Evolutionary conservation across 495 filamentous ascomycete genomes (phyloP).

Genomic region (Penicillium macrosclerotiorum): DNA sequence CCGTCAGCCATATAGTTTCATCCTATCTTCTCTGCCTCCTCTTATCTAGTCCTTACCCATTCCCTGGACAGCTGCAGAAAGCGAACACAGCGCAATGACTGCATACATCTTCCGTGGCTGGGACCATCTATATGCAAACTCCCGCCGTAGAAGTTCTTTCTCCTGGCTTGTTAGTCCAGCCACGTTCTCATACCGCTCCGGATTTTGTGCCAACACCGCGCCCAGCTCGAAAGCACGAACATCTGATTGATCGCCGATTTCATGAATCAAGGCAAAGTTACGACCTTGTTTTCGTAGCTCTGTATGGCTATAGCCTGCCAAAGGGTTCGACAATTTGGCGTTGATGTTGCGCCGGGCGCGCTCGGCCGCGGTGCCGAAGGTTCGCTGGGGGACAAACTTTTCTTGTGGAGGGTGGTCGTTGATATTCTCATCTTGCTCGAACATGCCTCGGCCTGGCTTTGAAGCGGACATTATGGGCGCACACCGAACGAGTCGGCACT

Average conservation of each 20-base stretch:
- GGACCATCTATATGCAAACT: slow-evolving; percentile 68
- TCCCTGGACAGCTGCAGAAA: slow-evolving; percentile 65
- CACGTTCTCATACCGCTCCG: slow-evolving; percentile 52
- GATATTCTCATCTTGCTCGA: slow-evolving; percentile 16
- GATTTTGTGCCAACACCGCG: slow-evolving; percentile 65
- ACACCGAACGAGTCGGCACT: neutral
- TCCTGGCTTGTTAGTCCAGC: slow-evolving; percentile 57
- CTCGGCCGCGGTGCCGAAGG: slow-evolving; percentile 43
- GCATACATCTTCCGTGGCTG: slow-evolving; percentile 70
- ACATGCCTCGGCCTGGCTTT: slow-evolving; percentile 2
- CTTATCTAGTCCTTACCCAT: slow-evolving; percentile 56
- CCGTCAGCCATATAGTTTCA: neutral
- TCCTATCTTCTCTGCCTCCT: neutral
- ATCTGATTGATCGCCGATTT: slow-evolving; percentile 59
- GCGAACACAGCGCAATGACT: slow-evolving; percentile 62
- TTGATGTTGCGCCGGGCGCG: slow-evolving; percentile 51
- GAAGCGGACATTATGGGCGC: slow-evolving; percentile 2
- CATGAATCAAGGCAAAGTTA: slow-evolving; percentile 61
- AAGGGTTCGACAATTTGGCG: slow-evolving; percentile 67
- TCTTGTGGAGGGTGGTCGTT: slow-evolving; percentile 12
- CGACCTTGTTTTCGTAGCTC: slow-evolving; percentile 63
- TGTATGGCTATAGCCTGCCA: slow-evolving; percentile 59
- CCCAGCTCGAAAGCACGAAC: slow-evolving; percentile 70
- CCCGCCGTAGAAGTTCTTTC: slow-evolving; percentile 54
- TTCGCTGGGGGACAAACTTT: slow-evolving; percentile 24